Evolutionary conservation across 768 basidiomycete species (phyloP), one percentile per base, ranked within the genome.

Genomic region (Pulveroboletus sp.): DNA sequence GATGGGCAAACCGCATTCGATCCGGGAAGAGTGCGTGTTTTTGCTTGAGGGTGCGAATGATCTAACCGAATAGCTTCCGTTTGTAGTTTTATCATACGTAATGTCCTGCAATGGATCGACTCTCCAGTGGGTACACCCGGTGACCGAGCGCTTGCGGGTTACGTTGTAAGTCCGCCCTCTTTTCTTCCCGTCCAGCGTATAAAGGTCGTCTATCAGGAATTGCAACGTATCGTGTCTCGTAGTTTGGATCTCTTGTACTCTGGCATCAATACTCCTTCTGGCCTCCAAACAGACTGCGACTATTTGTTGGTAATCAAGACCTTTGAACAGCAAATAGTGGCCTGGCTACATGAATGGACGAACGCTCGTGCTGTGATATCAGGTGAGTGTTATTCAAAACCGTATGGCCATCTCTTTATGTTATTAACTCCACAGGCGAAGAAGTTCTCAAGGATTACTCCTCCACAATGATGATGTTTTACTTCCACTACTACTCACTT

Each of bases 1-100:
- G 69, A 92, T 97, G 92, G 94, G 94, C 37, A 97, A 97, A 70
- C 95, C 95, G 4, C 84, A 90, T 62, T 83, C 86, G 3, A 85
- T 97, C 56, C 84, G 87, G 63, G 95, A 97, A 69, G 95, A 99
- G 90, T 93, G 63, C 58, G 90, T 77, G 23, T 32, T 17, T 41
- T 6, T 41, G 8, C 41, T 35, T n/a, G 39, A 17, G 24, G 13
- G 10, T 39, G 40, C 31, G 21, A 21, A 17, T 29, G 13, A 32
- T 19, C 21, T 49, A 27, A 41, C n/a, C 1, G 3, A 45, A 20
- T 8, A 20, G 40, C 4, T 29, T 49, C 46, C 16, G 31, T 43
- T 40, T 21, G 16, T 52, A 92, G 90, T 66, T 91, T 78, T 61
- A 88, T 97, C 62, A 91, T 97, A 57, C 85, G 94, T 2, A 86